Base-by-base conservation (phyloP, 257 asterid species). In the Solanum clarkiae region DNA sequence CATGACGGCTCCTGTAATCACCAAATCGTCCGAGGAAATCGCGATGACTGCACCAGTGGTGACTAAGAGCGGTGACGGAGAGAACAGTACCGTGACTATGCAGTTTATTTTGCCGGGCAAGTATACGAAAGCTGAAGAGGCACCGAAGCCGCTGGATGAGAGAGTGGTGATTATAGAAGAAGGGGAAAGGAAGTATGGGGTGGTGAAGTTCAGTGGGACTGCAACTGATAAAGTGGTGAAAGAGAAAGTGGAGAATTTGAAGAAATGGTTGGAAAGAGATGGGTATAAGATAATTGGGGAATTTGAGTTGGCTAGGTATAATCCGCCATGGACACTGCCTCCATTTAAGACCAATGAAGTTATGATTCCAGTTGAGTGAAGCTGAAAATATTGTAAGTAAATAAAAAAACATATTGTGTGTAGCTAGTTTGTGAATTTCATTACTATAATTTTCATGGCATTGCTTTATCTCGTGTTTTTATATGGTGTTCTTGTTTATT, bases 281-380 rank as follows among this genome's bases (percentile, higher is more conserved):
- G 99, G 98, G 89, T 88, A 77, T 15, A 89, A 89, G 86, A 90
- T 88, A 80, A 85, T 60, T 7, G 98, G 98, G 69, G 98, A 94
- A 10, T 92, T 81, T 86, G 95, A 93, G 84, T 88, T 96, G 91
- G 98, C 94, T 68, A 92, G 99, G 94, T 96, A 91, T 83, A 96
- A 96, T 87, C 99, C 99, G 74, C 98, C 99, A 44, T 95, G 95
- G 95, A 93, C 97, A 22, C 85, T 95, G 89, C 98, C 98, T 86
- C 93, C 94, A 84, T 85, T 91, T 20, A 87, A 98, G 89, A 93
- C 95, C 5, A 96, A 96, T 86, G 98, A 96, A 86, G 93, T 96
- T 44, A 90, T 95, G 94, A 86, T 96, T 82, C 99, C 98, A 32
- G 89, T 96, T 26, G 97, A 93, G 85, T 94, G 88, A 66, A 65